Evolutionary conservation across 768 basidiomycete species (phyloP), one percentile per base, ranked within the genome.

Genomic region (Lactifluus hygrophoroides): DNA sequence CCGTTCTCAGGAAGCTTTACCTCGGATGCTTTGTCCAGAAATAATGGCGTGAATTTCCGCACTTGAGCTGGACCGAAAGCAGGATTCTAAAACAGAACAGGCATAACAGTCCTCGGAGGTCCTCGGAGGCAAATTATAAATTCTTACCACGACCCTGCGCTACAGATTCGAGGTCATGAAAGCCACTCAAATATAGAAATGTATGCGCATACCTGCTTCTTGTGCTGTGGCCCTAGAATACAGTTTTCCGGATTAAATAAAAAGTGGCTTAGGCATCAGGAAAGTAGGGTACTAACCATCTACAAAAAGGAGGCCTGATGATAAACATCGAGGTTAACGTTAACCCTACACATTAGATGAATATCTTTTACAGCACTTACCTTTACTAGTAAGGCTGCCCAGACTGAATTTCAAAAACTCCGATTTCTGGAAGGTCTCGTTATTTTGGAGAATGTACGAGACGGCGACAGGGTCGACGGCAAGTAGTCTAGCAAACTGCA

Each of bases 391-490:
- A 16, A 66, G 3, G 10, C 1, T 1, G 9, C 65, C 64, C 1
- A 67, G 56, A 8, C 38, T 51, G 13, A 48, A 49, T 28, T 50
- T 48, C 16, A 64, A 21, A 19, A 58, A 1, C 9, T 64, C 66
- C 2, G 75, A 68, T 64, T 76, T 77, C 14, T 67, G 70, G 52
- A 67, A 71, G 43, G 61, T 60, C 30, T 71, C 64, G 14, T 66
- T 38, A 40, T 74, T 66, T 7, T 62, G 52, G 8, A 76, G 63
- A 35, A 76, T 66, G 50, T 74, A 69, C 4, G 65, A 58, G 16
- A 74, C 37, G 2, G 74, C 74, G 10, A 66, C 61, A 1, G 73
- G 67, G 61, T 77, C 76, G 19, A 68, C 58, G 5, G 73, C 70
- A 53, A 69, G 59, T 42, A 74, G 65, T 38, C 71, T 66, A 9